phyloP scores from a whole-genome alignment of 2,329 filamentous ascomycete genomes.

The Magnaporthales sp. region DNA sequence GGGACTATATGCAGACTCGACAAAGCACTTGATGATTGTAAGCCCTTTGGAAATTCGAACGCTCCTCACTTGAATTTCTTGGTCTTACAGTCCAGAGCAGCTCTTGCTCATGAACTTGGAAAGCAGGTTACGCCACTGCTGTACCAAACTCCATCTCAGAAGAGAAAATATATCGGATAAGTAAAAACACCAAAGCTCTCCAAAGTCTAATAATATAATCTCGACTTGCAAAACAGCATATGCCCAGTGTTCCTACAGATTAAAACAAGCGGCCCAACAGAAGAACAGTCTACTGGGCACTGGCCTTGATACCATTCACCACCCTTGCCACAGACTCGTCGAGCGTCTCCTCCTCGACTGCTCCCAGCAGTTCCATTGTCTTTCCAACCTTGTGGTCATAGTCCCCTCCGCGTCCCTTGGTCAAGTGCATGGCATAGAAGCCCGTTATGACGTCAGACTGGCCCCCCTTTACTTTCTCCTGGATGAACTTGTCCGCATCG shows the following conservation, averaged over 20 bases:
- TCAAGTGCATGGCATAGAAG: conserved; percentile 3
- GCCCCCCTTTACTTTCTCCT: neutral
- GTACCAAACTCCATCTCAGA: too few relatives aligned
- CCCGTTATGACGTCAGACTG: neutral
- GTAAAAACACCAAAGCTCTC: too few relatives aligned
- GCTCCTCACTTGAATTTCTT: too few relatives aligned
- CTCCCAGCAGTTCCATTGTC: conserved; percentile 2
- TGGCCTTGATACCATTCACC: neutral
- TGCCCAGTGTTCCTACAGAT: neutral
- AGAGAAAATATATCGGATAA: too few relatives aligned
- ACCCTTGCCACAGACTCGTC: neutral
- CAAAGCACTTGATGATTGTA: too few relatives aligned
- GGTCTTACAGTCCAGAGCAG: too few relatives aligned
- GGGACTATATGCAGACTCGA: neutral
- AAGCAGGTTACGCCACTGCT: too few relatives aligned
- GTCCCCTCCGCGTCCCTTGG: conserved; percentile 1
- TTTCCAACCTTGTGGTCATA: conserved; percentile 1
- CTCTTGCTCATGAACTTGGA: too few relatives aligned
- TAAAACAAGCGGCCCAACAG: neutral
- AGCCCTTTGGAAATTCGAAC: too few relatives aligned
- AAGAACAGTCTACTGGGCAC: neutral
- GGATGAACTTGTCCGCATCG: neutral
- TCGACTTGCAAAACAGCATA: neutral
- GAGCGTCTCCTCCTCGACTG: conserved; percentile 3
- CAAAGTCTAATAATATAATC: too few relatives aligned